These are phyloP conservation scores for Tolypocladium album DNA, from an alignment of 2,329 filamentous ascomycete genomes.

Conservation along the genomic window DNA sequence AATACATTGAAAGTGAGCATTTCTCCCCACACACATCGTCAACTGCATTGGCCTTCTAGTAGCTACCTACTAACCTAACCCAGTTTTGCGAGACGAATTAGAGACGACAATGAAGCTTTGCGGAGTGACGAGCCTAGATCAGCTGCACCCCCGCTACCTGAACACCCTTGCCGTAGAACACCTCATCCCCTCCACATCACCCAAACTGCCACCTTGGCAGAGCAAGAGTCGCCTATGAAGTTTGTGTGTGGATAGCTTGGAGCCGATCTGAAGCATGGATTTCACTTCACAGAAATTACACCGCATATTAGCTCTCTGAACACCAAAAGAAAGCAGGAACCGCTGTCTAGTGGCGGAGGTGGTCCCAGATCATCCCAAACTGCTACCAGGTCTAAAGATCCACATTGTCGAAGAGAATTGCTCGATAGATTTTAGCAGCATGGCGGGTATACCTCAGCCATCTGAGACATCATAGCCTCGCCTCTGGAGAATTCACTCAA, in stretches of 20 bases:
- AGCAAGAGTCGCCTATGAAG: background rate
- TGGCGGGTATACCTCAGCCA: background rate
- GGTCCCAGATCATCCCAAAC: too few relatives aligned
- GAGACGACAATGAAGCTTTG: slow-evolving; percentile 57
- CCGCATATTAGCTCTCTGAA: background rate
- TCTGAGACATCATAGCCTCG: background rate
- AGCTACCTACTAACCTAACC: background rate
- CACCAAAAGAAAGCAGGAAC: background rate
- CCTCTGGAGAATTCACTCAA: background rate
- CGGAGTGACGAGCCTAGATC: slow-evolving; percentile 48
- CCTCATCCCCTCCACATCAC: slow-evolving; percentile 21
- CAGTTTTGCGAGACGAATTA: slow-evolving; percentile 44
- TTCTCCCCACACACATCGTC: background rate
- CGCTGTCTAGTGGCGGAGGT: too few relatives aligned
- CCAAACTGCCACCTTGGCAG: background rate
- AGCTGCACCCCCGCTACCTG: slow-evolving; percentile 50
- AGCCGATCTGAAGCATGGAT: background rate
- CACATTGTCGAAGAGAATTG: background rate
- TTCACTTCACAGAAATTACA: too few relatives aligned
- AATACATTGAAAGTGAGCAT: slow-evolving; percentile 39
- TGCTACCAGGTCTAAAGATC: background rate
- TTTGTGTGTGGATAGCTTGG: background rate
- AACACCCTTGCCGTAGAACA: slow-evolving; percentile 42
- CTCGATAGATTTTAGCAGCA: too few relatives aligned
- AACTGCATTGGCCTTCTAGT: background rate